Evolutionary conservation across 768 basidiomycete species (phyloP).

Genomic region (Lactifluus hygrophoroides): DNA sequence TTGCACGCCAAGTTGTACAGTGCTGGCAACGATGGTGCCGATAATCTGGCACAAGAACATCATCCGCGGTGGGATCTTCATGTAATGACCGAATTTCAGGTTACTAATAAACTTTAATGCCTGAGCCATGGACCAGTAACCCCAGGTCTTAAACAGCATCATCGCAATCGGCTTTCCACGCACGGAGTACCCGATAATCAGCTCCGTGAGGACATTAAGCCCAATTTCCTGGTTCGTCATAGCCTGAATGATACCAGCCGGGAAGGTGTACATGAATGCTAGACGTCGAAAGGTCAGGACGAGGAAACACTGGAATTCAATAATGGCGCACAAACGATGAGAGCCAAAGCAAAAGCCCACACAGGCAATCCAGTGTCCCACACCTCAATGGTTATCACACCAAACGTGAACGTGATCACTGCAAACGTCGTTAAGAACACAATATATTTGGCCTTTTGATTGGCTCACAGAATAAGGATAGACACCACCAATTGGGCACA

Average conservation of each 20-base stretch:
- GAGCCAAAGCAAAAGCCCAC: slow-evolving; percentile 61
- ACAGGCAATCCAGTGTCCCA: slow-evolving; percentile 71
- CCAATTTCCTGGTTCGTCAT: slow-evolving; percentile 73
- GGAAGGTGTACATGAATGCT: slow-evolving; percentile 59
- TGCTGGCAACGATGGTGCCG: no score
- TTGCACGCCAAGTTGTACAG: no score
- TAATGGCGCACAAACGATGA: no score
- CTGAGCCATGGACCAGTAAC: slow-evolving; percentile 63
- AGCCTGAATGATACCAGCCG: slow-evolving; percentile 72
- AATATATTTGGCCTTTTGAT: no score
- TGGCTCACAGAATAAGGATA: no score
- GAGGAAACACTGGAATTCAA: neutral
- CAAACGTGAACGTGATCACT: slow-evolving; percentile 56
- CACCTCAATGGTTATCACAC: slow-evolving; percentile 56
- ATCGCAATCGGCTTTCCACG: slow-evolving; percentile 43
- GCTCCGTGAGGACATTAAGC: slow-evolving; percentile 65
- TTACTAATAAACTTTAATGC: slow-evolving; percentile 57
- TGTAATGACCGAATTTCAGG: slow-evolving; percentile 50
- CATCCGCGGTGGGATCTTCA: no score
- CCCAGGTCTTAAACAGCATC: slow-evolving; percentile 84
- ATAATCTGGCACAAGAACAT: no score
- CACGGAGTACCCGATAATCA: slow-evolving; percentile 65
- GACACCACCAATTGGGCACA: slow-evolving; percentile 76
- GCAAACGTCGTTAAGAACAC: slow-evolving; percentile 34
- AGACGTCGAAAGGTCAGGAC: neutral